Conservation (phyloP, 1,284 basidiomycete genomes). For the Malassezia brasiliensis region DNA sequence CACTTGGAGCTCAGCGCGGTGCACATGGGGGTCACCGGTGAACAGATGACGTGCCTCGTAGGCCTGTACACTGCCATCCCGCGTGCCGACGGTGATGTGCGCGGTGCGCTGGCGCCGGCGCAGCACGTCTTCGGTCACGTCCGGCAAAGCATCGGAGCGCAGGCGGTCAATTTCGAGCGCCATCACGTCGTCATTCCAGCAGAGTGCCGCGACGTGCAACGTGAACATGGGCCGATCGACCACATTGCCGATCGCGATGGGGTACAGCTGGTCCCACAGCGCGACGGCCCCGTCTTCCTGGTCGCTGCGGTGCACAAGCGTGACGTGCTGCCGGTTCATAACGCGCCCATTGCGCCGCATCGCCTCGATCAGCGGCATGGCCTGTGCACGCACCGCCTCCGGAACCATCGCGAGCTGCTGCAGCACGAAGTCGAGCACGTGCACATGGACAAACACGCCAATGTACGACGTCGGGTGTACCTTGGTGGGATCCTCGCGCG, state of each 20-base stretch:
- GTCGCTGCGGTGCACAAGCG: conserved; percentile 60
- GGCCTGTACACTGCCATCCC: conserved; percentile 54
- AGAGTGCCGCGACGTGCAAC: conserved; percentile 59
- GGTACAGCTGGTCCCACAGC: conserved; percentile 40
- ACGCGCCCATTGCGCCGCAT: conserved; percentile 53
- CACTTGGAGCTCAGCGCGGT: background rate
- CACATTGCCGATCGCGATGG: conserved; percentile 9
- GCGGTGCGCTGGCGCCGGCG: background rate
- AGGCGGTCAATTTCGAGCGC: conserved; percentile 47
- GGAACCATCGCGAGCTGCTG: conserved; percentile 12
- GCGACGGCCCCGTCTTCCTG: background rate
- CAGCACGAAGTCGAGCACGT: conserved; percentile 8
- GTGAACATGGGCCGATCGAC: conserved; percentile 51
- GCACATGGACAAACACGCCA: conserved; percentile 28
- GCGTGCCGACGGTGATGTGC: conserved; percentile 83
- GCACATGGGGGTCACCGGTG: background rate
- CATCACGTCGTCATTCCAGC: conserved; percentile 75
- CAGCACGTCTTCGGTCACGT: conserved; percentile 1
- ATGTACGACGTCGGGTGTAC: conserved; percentile 25
- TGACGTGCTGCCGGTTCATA: conserved; percentile 64
- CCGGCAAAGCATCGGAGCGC: background rate
- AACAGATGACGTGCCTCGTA: conserved; percentile 59
- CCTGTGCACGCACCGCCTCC: background rate
- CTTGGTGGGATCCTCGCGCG: conserved; percentile 10
- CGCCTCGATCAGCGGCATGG: conserved; percentile 12